Base-by-base conservation (phyloP, 306 rosid species). In the Prunus mira region DNA sequence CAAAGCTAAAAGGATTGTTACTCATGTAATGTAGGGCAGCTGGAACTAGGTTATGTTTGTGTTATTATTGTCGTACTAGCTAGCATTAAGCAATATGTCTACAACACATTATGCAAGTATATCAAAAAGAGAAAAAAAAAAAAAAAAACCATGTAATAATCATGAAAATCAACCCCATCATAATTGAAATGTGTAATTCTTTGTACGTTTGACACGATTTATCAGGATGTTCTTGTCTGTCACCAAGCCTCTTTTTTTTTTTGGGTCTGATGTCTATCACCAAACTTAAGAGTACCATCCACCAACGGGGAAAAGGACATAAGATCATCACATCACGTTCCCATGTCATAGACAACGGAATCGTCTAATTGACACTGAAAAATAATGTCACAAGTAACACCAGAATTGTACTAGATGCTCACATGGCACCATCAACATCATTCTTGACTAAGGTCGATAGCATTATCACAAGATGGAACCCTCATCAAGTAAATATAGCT, bases 361-460 rank as follows among this genome's bases (percentile, higher is more conserved):
- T 20, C 50, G 60, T 75, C 58, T 80, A 82, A 61, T 63, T 73
- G 19, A 61, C 84, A 69, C 65, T 46, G 79, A 60, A 78, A 34
- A 75, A 72, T 34, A 73, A 73, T 76, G 60, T 30, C 60, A 76
- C 25, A 56, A 56, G 58, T 57, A 64, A 57, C 63, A 77, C 75
- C 84, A 71, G 19, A 76, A 73, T 47, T 65, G 77, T 73, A 81
- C 79, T 9, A 76, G 46, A 71, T 72, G 49, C 76, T 76, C 86
- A 81, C 90, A 65, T 83, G 83, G 76, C 79, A 83, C 34, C 41
- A 69, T 73, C 76, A 75, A 73, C 84, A 69, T 73, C 86, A 61
- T 65, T 64, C 82, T 45, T 65, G 76, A 52, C 64, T 19, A 12
- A 66, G 47, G 32, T 79, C 67, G 73, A 54, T 32, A 69, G 76